These are phyloP conservation scores for Termitomyces sp. DNA, from an alignment of 768 basidiomycete genomes.

Conservation along the genomic window DNA sequence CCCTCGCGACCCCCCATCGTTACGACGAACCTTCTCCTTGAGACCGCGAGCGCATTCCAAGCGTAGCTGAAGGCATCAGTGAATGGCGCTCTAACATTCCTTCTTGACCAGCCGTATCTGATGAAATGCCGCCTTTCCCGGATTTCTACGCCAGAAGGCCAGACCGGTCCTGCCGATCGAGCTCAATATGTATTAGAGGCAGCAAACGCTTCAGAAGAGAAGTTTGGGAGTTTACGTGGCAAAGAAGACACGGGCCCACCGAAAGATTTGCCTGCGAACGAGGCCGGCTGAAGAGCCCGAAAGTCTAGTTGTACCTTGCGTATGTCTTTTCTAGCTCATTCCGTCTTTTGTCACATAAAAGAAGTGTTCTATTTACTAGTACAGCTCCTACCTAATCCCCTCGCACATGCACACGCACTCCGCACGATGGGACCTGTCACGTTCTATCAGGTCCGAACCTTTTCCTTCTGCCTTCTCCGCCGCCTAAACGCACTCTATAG, in stretches of 20 bases:
- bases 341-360: no score
- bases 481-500: no score
- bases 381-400: no score
- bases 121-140: constrained; percentile 50
- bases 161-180: constrained; percentile 55
- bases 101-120: constrained; percentile 31
- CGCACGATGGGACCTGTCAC: no score
- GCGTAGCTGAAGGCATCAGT: constrained; percentile 51
- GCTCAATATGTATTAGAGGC: constrained; percentile 80
- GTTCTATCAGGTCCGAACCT: no score
- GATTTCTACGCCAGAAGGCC: constrained; percentile 39
- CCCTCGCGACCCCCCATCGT: constrained; percentile 60
- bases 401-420: no score
- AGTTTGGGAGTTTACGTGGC: constrained; percentile 42
- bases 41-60: constrained; percentile 32
- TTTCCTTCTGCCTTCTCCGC: no score
- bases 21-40: constrained; percentile 49
- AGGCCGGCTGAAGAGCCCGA: constrained; percentile 67
- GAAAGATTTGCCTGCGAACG: constrained; percentile 43
- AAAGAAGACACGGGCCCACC: constrained; percentile 52
- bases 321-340: no score
- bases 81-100: constrained; percentile 71
- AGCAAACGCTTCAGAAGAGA: constrained; percentile 34
- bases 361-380: no score
- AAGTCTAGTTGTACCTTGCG: constrained; percentile 59